Conservation (phyloP, 164 flowering plant genomes). For the Hamamelis virginiana region DNA sequence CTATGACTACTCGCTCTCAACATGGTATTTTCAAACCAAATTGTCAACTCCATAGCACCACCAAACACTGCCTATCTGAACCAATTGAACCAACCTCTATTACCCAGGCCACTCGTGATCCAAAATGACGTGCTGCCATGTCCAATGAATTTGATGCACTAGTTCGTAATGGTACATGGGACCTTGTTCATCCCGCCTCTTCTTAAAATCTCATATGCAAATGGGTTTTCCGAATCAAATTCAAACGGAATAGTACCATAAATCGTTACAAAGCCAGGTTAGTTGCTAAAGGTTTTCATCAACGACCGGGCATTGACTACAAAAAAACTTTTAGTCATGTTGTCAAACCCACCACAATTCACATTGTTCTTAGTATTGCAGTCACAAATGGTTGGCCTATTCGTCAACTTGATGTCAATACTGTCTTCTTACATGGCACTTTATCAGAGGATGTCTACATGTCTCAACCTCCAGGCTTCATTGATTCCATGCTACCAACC, state of each 20-base stretch:
- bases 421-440: neutral
- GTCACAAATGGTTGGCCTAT: conserved; percentile 3
- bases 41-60: neutral
- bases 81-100: conserved; percentile 6
- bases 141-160: conserved; percentile 3
- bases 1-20: neutral
- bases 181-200: neutral
- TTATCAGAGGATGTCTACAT: neutral
- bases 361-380: conserved; percentile 11
- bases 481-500: neutral
- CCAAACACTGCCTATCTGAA: neutral
- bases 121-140: conserved; percentile 1
- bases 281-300: conserved; percentile 22
- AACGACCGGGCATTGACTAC: conserved; percentile 15
- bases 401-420: conserved; percentile 18
- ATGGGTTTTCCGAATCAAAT: conserved; percentile 2
- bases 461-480: conserved; percentile 3
- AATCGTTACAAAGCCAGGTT: conserved; percentile 15
- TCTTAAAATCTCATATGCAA: neutral
- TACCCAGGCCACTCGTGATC: neutral
- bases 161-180: conserved; percentile 3
- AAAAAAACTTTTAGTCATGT: conserved; percentile 20
- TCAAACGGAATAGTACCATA: neutral
- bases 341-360: conserved; percentile 18
- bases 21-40: neutral